Base-by-base conservation (phyloP, 306 rosid genomes). In the Quercus glauca region DNA sequence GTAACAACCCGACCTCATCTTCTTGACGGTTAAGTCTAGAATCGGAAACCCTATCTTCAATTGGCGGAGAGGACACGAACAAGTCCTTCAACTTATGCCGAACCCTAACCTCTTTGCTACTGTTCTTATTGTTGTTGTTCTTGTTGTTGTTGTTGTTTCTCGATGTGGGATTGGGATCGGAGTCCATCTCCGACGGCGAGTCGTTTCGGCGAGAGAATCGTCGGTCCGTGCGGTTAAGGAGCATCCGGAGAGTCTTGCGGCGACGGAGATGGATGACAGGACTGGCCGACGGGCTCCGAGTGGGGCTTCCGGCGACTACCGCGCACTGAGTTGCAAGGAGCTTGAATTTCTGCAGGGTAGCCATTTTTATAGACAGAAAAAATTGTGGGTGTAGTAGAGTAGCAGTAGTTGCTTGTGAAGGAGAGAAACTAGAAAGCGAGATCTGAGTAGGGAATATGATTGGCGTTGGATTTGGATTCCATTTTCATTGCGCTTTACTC, bases 261-360 rank as follows among this genome's bases (percentile, higher is more conserved):
- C 92, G 92, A 86, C 98, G 98, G 80, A 94, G 90, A 53, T 89
- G 97, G 83, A 94, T 84, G 41, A 92, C 94, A 1, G 97, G 97
- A 74, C 97, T 91, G 6, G 90, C 85, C 14, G 90, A 73, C 2
- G 94, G 97, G 85, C 96, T 93, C 2, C 80, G 83, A 0, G 96
- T 81, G 19, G 96, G 92, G 73, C 97, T 90, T 51, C 81, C 85
- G 76, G 97, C 88, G 76, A 92, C 89, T 61, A 92, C 89, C 68
- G 96, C 89, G 73, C 97, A 93, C 79, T 86, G 90, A n/a, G 96
- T 74, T 25, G 98, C 98, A 17, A 93, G 73, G 73, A 88, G 90
- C 94, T 88, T 94, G 89, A 94, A 92, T 86, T 90, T 89, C 35
- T 91, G 94, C 69, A 92, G 84, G 12, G 91, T 86, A 1, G 91